Evolutionary conservation across 495 filamentous ascomycete species (phyloP).

Genomic region (Lentithecium fluviatile): DNA sequence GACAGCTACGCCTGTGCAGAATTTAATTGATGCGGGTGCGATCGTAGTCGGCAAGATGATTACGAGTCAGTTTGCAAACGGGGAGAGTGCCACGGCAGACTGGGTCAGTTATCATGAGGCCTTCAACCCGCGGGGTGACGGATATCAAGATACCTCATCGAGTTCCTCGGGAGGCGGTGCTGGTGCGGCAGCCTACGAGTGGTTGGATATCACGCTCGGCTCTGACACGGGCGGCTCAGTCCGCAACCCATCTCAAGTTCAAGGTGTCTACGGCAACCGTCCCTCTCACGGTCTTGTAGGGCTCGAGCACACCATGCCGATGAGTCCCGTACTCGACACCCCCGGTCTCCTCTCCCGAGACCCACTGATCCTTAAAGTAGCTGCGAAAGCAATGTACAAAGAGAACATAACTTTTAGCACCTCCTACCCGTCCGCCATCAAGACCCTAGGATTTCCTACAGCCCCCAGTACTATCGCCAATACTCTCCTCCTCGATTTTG

Average conservation of each 20-base stretch:
- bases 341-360: slow-evolving; percentile 44
- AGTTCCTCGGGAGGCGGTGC: slow-evolving; percentile 41
- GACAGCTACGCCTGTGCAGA: slow-evolving; percentile 52
- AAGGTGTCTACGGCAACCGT: slow-evolving; percentile 53
- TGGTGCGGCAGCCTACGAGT: slow-evolving; percentile 35
- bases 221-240: slow-evolving; percentile 50
- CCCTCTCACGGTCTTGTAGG: slow-evolving; percentile 51
- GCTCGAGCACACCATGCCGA: slow-evolving; percentile 48
- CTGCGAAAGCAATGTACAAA: slow-evolving; percentile 37
- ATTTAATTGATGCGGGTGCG: slow-evolving; percentile 60
- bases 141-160: slow-evolving; percentile 41
- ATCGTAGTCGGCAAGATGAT: slow-evolving; percentile 61
- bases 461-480: slow-evolving; percentile 25
- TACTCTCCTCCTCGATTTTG: slow-evolving; percentile 36
- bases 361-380: slow-evolving; percentile 25
- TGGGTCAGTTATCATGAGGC: slow-evolving; percentile 52
- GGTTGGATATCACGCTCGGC: slow-evolving; percentile 42
- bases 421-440: slow-evolving; percentile 36
- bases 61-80: slow-evolving; percentile 59
- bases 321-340: slow-evolving; percentile 51
- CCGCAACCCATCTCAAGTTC: slow-evolving; percentile 48
- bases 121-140: slow-evolving; percentile 43
- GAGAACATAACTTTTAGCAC: slow-evolving; percentile 36
- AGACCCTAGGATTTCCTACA: slow-evolving; percentile 32
- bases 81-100: slow-evolving; percentile 53